A percentile compares a stretch with the other conserved stretches of the same genome.
phyloP scores from a whole-genome alignment of 1,284 basidiomycete species.

The Moniliella sp. region DNA sequence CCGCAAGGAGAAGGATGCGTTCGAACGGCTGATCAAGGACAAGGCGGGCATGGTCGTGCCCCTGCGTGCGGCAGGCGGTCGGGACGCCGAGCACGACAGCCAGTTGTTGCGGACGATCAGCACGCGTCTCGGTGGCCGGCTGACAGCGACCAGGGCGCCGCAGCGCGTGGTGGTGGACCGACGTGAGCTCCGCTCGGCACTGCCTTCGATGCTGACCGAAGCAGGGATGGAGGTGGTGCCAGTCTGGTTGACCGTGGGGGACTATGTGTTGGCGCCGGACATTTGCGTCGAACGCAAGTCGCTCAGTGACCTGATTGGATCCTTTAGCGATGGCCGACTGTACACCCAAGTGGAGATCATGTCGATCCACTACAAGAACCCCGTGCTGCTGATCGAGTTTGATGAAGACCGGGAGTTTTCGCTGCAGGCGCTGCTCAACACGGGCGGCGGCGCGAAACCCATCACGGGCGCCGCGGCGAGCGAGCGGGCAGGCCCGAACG shows the following conservation, averaged over 20 bases:
- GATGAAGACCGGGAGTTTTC: constrained; percentile 90
- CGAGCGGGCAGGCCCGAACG: constrained; percentile 10
- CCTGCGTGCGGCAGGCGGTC: constrained; percentile 55
- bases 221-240: constrained; percentile 61
- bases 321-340: constrained; percentile 78
- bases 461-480: constrained; percentile 35
- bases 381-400: constrained; percentile 87
- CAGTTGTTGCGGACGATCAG: constrained; percentile 62
- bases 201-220: constrained; percentile 74
- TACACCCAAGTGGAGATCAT: constrained; percentile 93
- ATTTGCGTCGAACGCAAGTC: constrained; percentile 93
- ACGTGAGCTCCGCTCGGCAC: constrained; percentile 77
- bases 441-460: constrained; percentile 23
- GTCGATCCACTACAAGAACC: constrained; percentile 83
- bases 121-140: constrained; percentile 61
- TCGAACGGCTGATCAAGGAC: constrained; percentile 77
- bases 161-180: constrained; percentile 80
- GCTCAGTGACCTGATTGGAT: constrained; percentile 65
- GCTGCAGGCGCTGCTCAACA: constrained; percentile 28
- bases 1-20: constrained; percentile 75
- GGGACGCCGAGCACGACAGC: constrained; percentile 36
- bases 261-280: constrained; percentile 82
- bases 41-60: constrained; percentile 77
- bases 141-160: constrained; percentile 44
- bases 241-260: constrained; percentile 74